A percentile compares a stretch with the other conserved stretches of the same genome.
Evolutionary conservation across 495 filamentous ascomycete species (phyloP).

Genomic region (Podospora comata): DNA sequence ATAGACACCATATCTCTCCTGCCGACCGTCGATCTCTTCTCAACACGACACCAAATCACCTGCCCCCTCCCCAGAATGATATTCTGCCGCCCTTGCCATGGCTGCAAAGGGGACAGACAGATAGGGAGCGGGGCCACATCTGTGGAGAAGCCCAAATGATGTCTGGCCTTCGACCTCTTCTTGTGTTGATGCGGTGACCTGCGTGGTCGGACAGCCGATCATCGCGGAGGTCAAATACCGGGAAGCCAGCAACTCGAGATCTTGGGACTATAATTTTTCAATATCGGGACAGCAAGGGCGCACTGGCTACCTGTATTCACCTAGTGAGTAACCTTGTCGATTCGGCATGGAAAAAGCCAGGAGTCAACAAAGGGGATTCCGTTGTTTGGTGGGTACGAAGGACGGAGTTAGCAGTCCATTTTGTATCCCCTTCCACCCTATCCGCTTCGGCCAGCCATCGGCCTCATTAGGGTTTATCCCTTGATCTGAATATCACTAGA

Average conservation of each 20-base stretch:
- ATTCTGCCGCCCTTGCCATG: slow-evolving; percentile 11
- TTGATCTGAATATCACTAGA: not conserved
- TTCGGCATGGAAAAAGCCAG: not conserved
- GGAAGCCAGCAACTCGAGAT: not conserved
- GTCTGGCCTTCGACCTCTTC: slow-evolving; percentile 15
- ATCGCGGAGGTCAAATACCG: not conserved
- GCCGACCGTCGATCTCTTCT: not conserved
- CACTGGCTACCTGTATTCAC: not conserved
- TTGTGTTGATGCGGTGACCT: not conserved
- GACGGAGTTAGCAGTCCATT: not conserved
- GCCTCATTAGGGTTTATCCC: not conserved
- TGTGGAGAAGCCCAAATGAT: slow-evolving; percentile 17
- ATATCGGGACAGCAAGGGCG: not conserved
- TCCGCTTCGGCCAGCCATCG: not conserved
- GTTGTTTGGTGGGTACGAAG: not conserved
- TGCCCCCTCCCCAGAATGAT: not conserved
- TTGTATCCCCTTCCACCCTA: not conserved
- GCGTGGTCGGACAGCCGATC: not conserved
- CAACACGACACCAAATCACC: not conserved
- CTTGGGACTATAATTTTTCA: not conserved
- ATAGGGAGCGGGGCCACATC: slow-evolving; percentile 9
- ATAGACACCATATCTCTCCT: not conserved
- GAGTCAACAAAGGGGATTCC: not conserved
- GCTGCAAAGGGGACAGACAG: slow-evolving; percentile 1
- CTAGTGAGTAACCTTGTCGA: not conserved